Percentiles rank a stretch among this genome's conserved stretches.
phyloP scores from a whole-genome alignment of 2,329 filamentous ascomycete genomes.

The Nemania bipapillata region DNA sequence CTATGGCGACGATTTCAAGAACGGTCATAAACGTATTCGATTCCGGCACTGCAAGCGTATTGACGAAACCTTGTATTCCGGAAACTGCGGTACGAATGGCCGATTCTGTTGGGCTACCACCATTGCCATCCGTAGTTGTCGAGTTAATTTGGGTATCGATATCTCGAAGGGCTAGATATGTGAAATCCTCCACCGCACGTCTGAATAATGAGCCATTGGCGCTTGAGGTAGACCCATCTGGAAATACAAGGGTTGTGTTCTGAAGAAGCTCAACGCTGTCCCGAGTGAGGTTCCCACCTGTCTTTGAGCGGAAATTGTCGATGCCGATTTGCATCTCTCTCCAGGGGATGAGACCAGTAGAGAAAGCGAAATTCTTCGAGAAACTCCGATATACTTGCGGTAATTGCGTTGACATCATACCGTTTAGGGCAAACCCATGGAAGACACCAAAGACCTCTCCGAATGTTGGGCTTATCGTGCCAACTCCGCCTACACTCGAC shows the following conservation, averaged over 20 bases:
- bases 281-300: slow-evolving; percentile 87
- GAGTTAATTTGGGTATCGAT: slow-evolving; percentile 60
- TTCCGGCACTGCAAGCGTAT: slow-evolving; percentile 84
- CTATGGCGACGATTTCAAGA: slow-evolving; percentile 85
- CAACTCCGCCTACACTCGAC: slow-evolving; percentile 65
- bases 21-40: slow-evolving; percentile 97
- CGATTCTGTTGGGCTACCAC: slow-evolving; percentile 41
- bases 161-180: slow-evolving; percentile 65
- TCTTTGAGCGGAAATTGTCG: slow-evolving; percentile 80
- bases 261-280: slow-evolving; percentile 79
- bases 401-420: slow-evolving; percentile 92
- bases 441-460: slow-evolving; percentile 88
- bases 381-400: slow-evolving; percentile 90
- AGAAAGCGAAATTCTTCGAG: slow-evolving; percentile 92
- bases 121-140: slow-evolving; percentile 49
- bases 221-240: slow-evolving; percentile 66
- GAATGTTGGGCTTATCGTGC: slow-evolving; percentile 83
- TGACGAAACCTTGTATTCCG: slow-evolving; percentile 84
- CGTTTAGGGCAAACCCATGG: slow-evolving; percentile 92
- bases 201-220: slow-evolving; percentile 59
- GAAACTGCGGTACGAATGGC: slow-evolving; percentile 66
- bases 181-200: slow-evolving; percentile 63
- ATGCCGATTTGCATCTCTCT: slow-evolving; percentile 81
- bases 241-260: slow-evolving; percentile 79
- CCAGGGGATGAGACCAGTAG: slow-evolving; percentile 85